Evolutionary conservation across 306 rosid species (phyloP).

Genomic region (Fragaria iinumae): DNA sequence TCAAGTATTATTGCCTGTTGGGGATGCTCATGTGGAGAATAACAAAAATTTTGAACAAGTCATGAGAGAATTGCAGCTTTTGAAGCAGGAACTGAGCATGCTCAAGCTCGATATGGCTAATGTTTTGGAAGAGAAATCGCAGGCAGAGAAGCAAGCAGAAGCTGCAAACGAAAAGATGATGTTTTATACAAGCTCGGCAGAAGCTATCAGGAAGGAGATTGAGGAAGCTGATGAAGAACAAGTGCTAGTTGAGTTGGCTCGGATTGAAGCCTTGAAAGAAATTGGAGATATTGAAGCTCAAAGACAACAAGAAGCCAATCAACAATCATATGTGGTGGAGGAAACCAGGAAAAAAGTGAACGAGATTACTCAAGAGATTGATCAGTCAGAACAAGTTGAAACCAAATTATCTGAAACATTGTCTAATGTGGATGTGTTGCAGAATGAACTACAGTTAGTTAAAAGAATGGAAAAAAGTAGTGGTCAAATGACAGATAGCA

Average conservation of each 20-base stretch:
- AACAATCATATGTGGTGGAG: slow-evolving; percentile 43
- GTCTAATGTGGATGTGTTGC: slow-evolving; percentile 63
- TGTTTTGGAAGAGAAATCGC: slow-evolving; percentile 51
- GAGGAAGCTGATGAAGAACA: slow-evolving; percentile 76
- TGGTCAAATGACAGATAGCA: slow-evolving; percentile 36
- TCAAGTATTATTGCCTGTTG: slow-evolving; percentile 13
- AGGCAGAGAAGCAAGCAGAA: slow-evolving; percentile 48
- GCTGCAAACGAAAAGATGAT: slow-evolving; percentile 41
- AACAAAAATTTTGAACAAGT: slow-evolving; percentile 41
- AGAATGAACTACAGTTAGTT: slow-evolving; percentile 49
- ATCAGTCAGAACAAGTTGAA: slow-evolving; percentile 59
- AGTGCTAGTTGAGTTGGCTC: slow-evolving; percentile 75
- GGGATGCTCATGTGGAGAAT: slow-evolving; percentile 26
- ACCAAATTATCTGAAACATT: slow-evolving; percentile 51
- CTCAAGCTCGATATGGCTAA: slow-evolving; percentile 77
- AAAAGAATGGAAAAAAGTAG: slow-evolving; percentile 44
- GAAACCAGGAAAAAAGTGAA: slow-evolving; percentile 38
- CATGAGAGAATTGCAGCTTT: slow-evolving; percentile 61
- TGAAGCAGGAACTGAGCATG: slow-evolving; percentile 61
- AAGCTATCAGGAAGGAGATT: slow-evolving; percentile 56
- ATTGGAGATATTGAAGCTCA: slow-evolving; percentile 47
- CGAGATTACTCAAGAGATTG: slow-evolving; percentile 46
- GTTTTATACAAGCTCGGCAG: slow-evolving; percentile 36
- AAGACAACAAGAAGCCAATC: slow-evolving; percentile 50
- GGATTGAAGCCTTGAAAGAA: slow-evolving; percentile 85